Base-by-base conservation (phyloP, 2,329 filamentous ascomycete species). In the Periconia digitata region DNA sequence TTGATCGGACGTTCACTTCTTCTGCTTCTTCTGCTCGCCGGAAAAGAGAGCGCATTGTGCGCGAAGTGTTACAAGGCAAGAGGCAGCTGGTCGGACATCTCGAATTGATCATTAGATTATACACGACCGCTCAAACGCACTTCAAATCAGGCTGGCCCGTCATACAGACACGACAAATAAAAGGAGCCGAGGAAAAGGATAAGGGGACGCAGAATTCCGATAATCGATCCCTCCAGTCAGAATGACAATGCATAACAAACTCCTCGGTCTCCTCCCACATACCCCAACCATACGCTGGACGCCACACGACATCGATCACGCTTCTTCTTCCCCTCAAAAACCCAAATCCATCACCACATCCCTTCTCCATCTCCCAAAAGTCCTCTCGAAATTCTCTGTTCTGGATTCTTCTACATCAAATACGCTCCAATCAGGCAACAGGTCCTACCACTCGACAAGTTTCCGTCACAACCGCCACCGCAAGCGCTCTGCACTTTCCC, bases 211-310 rank as follows among this genome's bases (percentile, higher is more conserved):
- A 32, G 4, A 32, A 13, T 13, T 32, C 27, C 12, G 27, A 10
- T 13, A 12, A 32, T 13, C 12, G 5, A 15, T 32, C 8, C 13
- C 13, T 12, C 23, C 6, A 17, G 23, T 17, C 15, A 43, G 18
- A n/a, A n/a, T n/a, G n/a, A n/a, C 38, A 15, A 42, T 38, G 38
- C 27, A 37, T 5, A 3, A 21, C 2, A 37, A 34, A 27, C 27
- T 47, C 12, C 24, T 21, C 27, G 17, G 23, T 8, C 34, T 39
- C 15, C n/a, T 20, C 24, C n/a, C 44, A 6, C 6, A 46, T 3
- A 24, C 67, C 6, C 64, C 63, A 16, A 40, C 48, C 40, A 56
- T 64, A 21, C 56, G 56, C 46, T 68, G 65, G 65, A 43, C 60
- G 1, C 63, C 64, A 1, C 49, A 55, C 48, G 64, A 68, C 43